Evolutionary conservation across 768 basidiomycete genomes (phyloP).

Genomic region (Crepidotus variabilis): DNA sequence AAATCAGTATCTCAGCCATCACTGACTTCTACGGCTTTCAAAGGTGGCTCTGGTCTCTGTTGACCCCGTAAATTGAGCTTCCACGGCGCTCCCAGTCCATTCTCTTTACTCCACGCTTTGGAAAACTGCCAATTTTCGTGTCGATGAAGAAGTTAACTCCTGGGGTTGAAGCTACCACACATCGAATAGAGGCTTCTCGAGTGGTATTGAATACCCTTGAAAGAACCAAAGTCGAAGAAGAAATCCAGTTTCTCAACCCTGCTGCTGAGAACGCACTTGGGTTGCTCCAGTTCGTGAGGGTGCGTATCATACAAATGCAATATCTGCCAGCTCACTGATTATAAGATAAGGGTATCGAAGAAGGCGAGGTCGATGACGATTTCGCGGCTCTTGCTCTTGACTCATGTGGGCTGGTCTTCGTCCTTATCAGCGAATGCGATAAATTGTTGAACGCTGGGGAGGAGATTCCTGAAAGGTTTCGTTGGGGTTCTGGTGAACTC

Average conservation of each 20-base stretch:
- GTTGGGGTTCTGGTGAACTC: slow-evolving; percentile 8
- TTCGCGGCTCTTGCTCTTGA: slow-evolving; percentile 15
- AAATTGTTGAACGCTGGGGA: slow-evolving; percentile 1
- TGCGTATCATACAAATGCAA: background rate
- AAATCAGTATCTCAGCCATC: no score
- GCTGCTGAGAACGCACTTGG: slow-evolving; percentile 10
- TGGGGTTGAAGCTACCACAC: slow-evolving; percentile 7
- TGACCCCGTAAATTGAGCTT: no score
- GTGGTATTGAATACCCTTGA: slow-evolving; percentile 12
- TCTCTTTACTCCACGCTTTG: background rate
- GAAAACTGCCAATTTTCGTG: background rate
- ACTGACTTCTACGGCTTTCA: no score
- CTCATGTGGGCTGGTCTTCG: slow-evolving; percentile 15
- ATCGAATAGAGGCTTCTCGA: slow-evolving; percentile 14
- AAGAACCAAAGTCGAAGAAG: slow-evolving; percentile 4
- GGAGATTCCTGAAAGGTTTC: slow-evolving; percentile 8
- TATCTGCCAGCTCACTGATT: background rate
- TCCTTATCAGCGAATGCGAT: slow-evolving; percentile 12
- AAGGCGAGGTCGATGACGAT: slow-evolving; percentile 15
- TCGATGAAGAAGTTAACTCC: slow-evolving; percentile 1
- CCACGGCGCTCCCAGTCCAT: background rate
- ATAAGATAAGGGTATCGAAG: slow-evolving; percentile 7
- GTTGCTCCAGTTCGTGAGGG: slow-evolving; percentile 10
- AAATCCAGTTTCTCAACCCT: slow-evolving; percentile 11
- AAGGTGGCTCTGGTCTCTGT: no score